Percentiles rank a stretch among this genome's conserved stretches.
Conservation (phyloP, 192 early-diverging fungal species). For the Coemansia sp. region DNA sequence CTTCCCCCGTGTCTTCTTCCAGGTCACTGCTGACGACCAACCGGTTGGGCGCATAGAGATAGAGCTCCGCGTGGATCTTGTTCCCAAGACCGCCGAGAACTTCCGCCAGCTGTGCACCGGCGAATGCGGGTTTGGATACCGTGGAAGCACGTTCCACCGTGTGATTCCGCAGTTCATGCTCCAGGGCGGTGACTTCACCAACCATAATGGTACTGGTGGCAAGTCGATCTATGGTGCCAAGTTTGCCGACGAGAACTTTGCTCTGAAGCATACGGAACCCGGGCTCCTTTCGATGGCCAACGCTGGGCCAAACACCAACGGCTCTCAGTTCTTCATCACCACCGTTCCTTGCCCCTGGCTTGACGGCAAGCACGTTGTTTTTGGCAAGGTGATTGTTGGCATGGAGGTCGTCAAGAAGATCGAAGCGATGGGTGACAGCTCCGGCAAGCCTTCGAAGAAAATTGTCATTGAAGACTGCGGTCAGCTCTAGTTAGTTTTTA, state of each 20-base stretch:
- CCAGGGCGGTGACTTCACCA: conserved; percentile 86
- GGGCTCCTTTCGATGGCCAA: conserved; percentile 81
- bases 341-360: conserved; percentile 71
- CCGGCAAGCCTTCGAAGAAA: conserved; percentile 61
- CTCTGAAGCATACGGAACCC: conserved; percentile 64
- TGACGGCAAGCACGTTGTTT: conserved; percentile 78
- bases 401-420: conserved; percentile 76
- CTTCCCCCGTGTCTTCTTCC: conserved; percentile 55
- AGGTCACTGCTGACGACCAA: conserved; percentile 33
- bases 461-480: conserved; percentile 71
- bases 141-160: conserved; percentile 83
- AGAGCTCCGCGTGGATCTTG: conserved; percentile 54
- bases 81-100: conserved; percentile 90
- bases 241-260: conserved; percentile 78
- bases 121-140: conserved; percentile 57
- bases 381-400: conserved; percentile 74
- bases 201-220: conserved; percentile 75
- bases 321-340: conserved; percentile 82
- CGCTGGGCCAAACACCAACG: conserved; percentile 75
- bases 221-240: conserved; percentile 77
- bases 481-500: conserved; percentile 43
- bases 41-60: conserved; percentile 32
- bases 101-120: conserved; percentile 68
- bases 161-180: conserved; percentile 87
- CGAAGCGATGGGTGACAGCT: conserved; percentile 59